Conservation (phyloP, 768 basidiomycete species). For the Megacollybia marginata region DNA sequence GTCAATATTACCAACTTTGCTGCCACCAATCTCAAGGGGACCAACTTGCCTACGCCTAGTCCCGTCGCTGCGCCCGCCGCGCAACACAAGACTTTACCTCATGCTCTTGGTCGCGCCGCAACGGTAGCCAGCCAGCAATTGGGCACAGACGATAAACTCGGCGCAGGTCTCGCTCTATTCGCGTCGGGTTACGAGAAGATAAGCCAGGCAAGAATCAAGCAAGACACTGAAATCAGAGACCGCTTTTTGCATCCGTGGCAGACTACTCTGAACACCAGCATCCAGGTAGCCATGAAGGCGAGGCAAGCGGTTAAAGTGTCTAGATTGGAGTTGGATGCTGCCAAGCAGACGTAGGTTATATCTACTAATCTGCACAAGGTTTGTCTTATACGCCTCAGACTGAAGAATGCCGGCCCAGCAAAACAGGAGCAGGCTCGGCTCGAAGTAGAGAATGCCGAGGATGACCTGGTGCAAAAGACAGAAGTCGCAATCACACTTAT, state of each 20-base stretch:
- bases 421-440: conserved; percentile 90
- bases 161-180: conserved; percentile 71
- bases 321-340: conserved; percentile 83
- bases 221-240: conserved; percentile 63
- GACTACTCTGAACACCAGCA: conserved; percentile 73
- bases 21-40: conserved; percentile 82
- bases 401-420: conserved; percentile 69
- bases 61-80: conserved; percentile 46
- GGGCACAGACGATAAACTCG: conserved; percentile 60
- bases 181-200: conserved; percentile 81
- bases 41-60: conserved; percentile 72
- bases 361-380: neutral
- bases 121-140: conserved; percentile 47
- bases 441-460: conserved; percentile 89
- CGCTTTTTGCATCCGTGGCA: conserved; percentile 82
- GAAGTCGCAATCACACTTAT: conserved; percentile 94
- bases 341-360: conserved; percentile 69
- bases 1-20: conserved; percentile 79
- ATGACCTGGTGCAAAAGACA: conserved; percentile 96
- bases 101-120: conserved; percentile 84
- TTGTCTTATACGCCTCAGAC: conserved; percentile 30
- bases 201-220: conserved; percentile 59
- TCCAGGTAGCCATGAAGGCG: conserved; percentile 90
- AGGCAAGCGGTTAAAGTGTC: conserved; percentile 74
- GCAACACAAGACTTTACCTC: conserved; percentile 95